A percentile compares a stretch with the other conserved stretches of the same genome.
Evolutionary conservation across 2,329 filamentous ascomycete genomes (phyloP).

Genomic region (Calonectria pseudoturangicola): DNA sequence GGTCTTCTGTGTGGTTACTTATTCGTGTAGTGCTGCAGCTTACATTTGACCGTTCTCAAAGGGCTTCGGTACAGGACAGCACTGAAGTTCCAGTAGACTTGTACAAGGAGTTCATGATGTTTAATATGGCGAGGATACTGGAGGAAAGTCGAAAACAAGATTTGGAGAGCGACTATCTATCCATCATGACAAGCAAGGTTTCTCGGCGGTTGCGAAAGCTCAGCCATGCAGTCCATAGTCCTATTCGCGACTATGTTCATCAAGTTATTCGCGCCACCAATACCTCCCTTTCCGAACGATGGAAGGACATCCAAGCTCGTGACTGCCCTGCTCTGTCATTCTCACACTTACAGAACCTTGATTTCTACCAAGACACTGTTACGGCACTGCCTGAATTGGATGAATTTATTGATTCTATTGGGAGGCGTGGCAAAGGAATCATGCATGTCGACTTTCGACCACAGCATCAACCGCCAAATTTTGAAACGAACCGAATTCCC

Average conservation of each 20-base stretch:
- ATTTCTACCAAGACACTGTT: background rate
- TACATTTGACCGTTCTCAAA: background rate
- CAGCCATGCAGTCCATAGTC: background rate
- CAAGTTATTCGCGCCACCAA: background rate
- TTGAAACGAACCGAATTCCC: background rate
- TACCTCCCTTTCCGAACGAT: background rate
- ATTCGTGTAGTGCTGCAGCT: background rate
- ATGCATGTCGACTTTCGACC: background rate
- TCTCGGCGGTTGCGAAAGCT: background rate
- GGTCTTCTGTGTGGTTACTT: background rate
- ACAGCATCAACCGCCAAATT: background rate
- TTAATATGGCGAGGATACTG: background rate
- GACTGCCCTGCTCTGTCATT: background rate
- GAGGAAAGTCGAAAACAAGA: background rate
- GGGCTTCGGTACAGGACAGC: background rate
- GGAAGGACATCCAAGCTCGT: background rate
- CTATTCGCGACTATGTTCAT: background rate
- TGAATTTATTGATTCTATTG: background rate
- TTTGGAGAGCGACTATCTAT: background rate
- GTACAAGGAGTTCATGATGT: slow-evolving; percentile 1
- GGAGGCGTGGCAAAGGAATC: background rate
- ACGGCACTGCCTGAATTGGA: background rate
- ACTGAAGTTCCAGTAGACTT: background rate
- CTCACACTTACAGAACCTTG: background rate
- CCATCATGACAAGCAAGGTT: background rate